Percentiles rank a stretch among this genome's conserved stretches.
Conservation (phyloP, 2,329 filamentous ascomycete species). For the Tolypocladium guangdongense region DNA sequence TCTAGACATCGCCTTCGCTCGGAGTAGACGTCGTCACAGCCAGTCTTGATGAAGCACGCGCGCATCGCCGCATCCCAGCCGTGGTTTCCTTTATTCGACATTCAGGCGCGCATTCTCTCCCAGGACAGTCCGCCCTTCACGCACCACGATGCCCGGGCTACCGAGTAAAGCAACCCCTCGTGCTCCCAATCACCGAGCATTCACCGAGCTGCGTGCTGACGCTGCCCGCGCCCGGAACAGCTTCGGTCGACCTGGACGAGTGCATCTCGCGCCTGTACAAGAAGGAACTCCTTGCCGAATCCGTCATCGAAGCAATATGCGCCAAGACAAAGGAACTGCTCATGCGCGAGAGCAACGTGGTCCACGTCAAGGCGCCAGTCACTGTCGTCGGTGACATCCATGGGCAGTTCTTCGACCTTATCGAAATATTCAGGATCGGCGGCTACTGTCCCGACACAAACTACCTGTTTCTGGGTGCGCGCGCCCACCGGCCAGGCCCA, state of each 20-base stretch:
- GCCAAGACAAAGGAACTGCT: constrained; percentile 97
- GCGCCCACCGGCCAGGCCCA: background rate
- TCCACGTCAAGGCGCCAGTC: constrained; percentile 89
- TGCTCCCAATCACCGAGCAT: background rate
- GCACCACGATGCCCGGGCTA: constrained; percentile 4
- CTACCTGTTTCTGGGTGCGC: constrained; percentile 77
- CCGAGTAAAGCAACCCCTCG: background rate
- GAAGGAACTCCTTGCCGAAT: constrained; percentile 93
- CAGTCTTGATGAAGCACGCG: constrained; percentile 12
- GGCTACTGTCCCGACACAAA: constrained; percentile 97
- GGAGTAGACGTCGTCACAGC: constrained; percentile 21
- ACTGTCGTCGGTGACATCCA: constrained; percentile 98
- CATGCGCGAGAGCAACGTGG: constrained; percentile 99
- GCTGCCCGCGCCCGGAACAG: constrained; percentile 31
- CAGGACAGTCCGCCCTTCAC: background rate
- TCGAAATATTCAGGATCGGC: constrained; percentile 98
- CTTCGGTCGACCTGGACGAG: constrained; percentile 95
- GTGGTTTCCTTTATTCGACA: background rate
- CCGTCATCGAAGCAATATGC: constrained; percentile 97
- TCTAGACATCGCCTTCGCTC: constrained; percentile 23
- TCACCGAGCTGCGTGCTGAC: background rate
- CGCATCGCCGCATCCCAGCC: background rate
- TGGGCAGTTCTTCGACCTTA: constrained; percentile 96
- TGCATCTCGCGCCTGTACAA: constrained; percentile 95
- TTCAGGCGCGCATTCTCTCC: background rate